Base-by-base conservation (phyloP, 1,139 yeast species). In the Lodderomyces orthopsilosis region DNA sequence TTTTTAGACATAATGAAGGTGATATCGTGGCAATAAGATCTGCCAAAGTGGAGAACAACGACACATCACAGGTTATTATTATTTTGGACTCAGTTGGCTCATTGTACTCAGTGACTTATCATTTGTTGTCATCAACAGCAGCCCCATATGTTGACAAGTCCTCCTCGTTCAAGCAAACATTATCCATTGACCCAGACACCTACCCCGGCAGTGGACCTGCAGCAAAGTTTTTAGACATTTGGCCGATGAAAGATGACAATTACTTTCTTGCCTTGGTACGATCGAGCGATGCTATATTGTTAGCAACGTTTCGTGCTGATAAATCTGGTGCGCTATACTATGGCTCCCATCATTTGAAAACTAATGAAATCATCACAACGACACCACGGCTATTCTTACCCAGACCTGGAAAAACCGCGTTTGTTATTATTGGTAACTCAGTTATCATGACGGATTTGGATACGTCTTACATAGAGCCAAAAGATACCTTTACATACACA, bases 361-460 rank as follows among this genome's bases (percentile, higher is more conserved):
- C 21, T 17, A 22, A 26, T 50, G 70, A 45, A n/a, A n/a, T n/a
- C n/a, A n/a, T n/a, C 66, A 6, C 68, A 57, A 67, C 2, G 53
- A 65, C 63, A 24, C 90, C 91, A 1, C 66, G 64, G 46, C 61
- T 86, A 40, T 72, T 68, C 41, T 69, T 85, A 23, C 94, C 94
- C 6, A 61, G 66, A 7, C 86, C 87, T 1, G 74, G 76, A 5
- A 67, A 70, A 14, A 81, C 90, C 0, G 84, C 87, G 2, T 83
- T 83, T 60, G 76, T 86, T 5, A 66, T 81, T 2, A 70, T 84
- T 44, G 78, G 78, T 7, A 75, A 79, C 44, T 76, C 87, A 0
- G 71, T 88, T 14, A 81, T 87, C 2, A 58, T 89, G 42, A 73
- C 86, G 2, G 94, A 88, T 52, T 70, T 85, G 40, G 62, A 66